Evolutionary conservation across 768 basidiomycete genomes (phyloP).

Genomic region (Tephrocybe rancida): DNA sequence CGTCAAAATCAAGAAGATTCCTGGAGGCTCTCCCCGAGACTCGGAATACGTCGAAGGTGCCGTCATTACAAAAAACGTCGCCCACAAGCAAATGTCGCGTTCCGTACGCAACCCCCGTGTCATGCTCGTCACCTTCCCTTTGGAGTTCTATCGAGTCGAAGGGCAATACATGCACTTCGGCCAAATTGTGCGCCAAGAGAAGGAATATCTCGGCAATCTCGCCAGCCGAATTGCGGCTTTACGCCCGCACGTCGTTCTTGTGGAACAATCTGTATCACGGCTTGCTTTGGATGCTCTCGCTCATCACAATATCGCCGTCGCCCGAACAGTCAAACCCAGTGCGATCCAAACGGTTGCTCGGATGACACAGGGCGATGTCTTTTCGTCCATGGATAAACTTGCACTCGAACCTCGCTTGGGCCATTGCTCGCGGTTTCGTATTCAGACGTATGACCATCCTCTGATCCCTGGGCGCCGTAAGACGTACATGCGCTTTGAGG

Average conservation of each 20-base stretch:
- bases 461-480: constrained; percentile 94
- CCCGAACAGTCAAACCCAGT: constrained; percentile 84
- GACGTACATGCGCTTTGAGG: constrained; percentile 98
- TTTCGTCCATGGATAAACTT: constrained; percentile 94
- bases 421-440: constrained; percentile 80
- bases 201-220: constrained; percentile 88
- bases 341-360: constrained; percentile 88
- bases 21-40: constrained; percentile 88
- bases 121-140: constrained; percentile 94
- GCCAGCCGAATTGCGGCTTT: constrained; percentile 88
- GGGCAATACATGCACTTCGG: constrained; percentile 94
- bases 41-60: constrained; percentile 97
- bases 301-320: constrained; percentile 86
- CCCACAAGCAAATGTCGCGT: constrained; percentile 93
- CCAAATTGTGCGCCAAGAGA: constrained; percentile 89
- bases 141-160: constrained; percentile 91
- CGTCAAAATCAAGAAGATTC: constrained; percentile 98
- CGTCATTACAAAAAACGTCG: constrained; percentile 97
- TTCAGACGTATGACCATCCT: constrained; percentile 94
- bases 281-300: constrained; percentile 87
- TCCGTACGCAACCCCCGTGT: constrained; percentile 84
- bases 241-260: constrained; percentile 90
- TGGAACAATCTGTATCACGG: constrained; percentile 89
- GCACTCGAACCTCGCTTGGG: constrained; percentile 89
- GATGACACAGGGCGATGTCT: constrained; percentile 93